These are phyloP conservation scores for Dioscorea dumetorum DNA, from an alignment of 106 monocot species.

Conservation along the genomic window DNA sequence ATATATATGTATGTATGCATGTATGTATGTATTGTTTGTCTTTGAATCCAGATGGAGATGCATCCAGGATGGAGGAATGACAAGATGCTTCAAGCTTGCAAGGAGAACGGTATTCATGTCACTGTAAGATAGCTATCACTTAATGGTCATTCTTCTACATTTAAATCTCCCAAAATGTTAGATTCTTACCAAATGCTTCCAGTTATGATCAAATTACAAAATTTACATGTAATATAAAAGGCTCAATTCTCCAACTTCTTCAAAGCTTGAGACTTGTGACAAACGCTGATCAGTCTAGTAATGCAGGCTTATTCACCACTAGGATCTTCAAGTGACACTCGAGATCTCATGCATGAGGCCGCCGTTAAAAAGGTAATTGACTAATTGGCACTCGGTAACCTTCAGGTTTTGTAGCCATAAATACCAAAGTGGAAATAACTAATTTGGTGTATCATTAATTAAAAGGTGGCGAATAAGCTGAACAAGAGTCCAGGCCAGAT, in stretches of 20 bases:
- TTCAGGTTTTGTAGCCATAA: too few species aligned
- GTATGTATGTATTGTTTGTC: not conserved
- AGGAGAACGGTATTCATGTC: conserved; percentile 41
- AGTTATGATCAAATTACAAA: too few species aligned
- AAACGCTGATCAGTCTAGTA: not conserved
- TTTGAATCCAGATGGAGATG: conserved; percentile 45
- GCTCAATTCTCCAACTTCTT: too few species aligned
- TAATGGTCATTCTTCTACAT: not conserved
- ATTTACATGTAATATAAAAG: too few species aligned
- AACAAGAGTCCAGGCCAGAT: conserved; percentile 55
- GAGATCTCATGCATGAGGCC: conserved; percentile 33
- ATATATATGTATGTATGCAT: too few species aligned
- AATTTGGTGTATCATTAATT: not conserved
- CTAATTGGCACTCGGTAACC: too few species aligned
- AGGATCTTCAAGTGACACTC: conserved; percentile 14
- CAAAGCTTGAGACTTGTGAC: too few species aligned
- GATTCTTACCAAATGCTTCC: too few species aligned
- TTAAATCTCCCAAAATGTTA: too few species aligned
- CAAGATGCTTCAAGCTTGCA: conserved; percentile 42
- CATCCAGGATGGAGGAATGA: conserved; percentile 63
- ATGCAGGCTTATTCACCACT: conserved; percentile 56
- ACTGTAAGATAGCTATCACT: conserved; percentile 6
- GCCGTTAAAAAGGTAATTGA: conserved; percentile 26
- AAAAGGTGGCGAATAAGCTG: conserved; percentile 46
- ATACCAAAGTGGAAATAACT: not conserved